Evolutionary conservation across 1,284 basidiomycete species (phyloP), one percentile per base, ranked within the genome.

Genomic region (Coriolopsis trogii): DNA sequence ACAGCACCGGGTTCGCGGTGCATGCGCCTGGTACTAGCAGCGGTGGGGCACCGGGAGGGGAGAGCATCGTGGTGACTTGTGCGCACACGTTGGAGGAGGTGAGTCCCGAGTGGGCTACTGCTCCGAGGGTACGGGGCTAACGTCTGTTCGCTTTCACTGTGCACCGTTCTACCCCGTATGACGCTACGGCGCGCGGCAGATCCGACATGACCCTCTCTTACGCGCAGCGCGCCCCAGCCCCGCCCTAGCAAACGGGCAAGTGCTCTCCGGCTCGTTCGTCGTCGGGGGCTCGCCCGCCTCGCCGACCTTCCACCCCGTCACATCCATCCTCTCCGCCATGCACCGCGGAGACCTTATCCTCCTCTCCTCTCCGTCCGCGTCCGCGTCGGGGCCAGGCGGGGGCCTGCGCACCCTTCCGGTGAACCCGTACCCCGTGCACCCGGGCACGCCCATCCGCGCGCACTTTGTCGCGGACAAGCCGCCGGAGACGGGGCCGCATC

Each of bases 1-100:
- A 88, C 18, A 83, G 80, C 48, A 84, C 84, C 7, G 87, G 82
- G 0, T 90, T 90, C 65, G 79, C 76, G 2, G 62, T 89, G 41
- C 70, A 75, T 38, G 66, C 64, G 3, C 61, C 62, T 3, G 60
- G n/a, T n/a, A n/a, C n/a, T n/a, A n/a, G n/a, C n/a, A n/a, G n/a
- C n/a, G n/a, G n/a, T n/a, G n/a, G 58, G 10, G 59, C 63, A 25
- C 51, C 64, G 15, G 66, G 63, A 4, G 67, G 64, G 3, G 72
- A 77, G 23, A 67, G 70, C 3, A 56, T 82, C 9, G 63, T 88
- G 23, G 63, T 87, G 12, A 82, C 82, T 1, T 90, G 87, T 59
- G 83, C 81, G 4, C 88, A 90, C 64, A 87, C 87, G 3, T 63
- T 89, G 23, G 81, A 85, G 62, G 77, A 84, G 77, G 84, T 77